These are phyloP conservation scores for Claviceps purpurea DNA, from an alignment of 2,329 filamentous ascomycete species.

Conservation along the genomic window DNA sequence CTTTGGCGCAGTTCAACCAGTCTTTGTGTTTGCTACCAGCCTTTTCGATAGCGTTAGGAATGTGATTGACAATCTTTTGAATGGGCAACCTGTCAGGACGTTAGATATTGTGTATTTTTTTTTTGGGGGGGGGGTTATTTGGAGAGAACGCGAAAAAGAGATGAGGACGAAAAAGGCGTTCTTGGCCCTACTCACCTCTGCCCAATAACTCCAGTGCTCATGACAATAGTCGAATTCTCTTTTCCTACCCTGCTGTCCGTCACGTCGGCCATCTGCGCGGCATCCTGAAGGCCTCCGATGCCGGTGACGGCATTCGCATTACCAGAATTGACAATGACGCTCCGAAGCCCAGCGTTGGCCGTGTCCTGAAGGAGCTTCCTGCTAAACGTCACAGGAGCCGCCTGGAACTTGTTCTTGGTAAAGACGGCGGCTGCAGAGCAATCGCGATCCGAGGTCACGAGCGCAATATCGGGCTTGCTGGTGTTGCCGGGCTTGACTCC, in stretches of 20 bases:
- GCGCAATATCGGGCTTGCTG: conserved; percentile 76
- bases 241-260: conserved; percentile 51
- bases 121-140: neutral
- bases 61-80: conserved; percentile 71
- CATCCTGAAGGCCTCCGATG: conserved; percentile 78
- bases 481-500: conserved; percentile 92
- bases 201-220: conserved; percentile 97
- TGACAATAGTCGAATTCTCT: conserved; percentile 62
- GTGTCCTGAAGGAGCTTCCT: conserved; percentile 54
- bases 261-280: conserved; percentile 64
- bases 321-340: conserved; percentile 85
- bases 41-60: conserved; percentile 60
- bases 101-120: neutral
- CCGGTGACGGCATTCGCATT: conserved; percentile 97
- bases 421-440: conserved; percentile 87
- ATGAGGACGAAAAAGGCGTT: too few relatives aligned
- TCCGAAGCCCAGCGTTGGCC: conserved; percentile 56
- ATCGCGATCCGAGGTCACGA: conserved; percentile 74
- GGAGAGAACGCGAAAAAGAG: too few relatives aligned
- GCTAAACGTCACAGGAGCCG: conserved; percentile 83
- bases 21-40: conserved; percentile 66
- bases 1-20: conserved; percentile 76
- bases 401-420: conserved; percentile 97
- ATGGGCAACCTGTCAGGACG: conserved; percentile 56
- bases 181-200: conserved; percentile 46